These are phyloP conservation scores for Onygena corvina DNA, from an alignment of 2,329 filamentous ascomycete species.

Conservation along the genomic window DNA sequence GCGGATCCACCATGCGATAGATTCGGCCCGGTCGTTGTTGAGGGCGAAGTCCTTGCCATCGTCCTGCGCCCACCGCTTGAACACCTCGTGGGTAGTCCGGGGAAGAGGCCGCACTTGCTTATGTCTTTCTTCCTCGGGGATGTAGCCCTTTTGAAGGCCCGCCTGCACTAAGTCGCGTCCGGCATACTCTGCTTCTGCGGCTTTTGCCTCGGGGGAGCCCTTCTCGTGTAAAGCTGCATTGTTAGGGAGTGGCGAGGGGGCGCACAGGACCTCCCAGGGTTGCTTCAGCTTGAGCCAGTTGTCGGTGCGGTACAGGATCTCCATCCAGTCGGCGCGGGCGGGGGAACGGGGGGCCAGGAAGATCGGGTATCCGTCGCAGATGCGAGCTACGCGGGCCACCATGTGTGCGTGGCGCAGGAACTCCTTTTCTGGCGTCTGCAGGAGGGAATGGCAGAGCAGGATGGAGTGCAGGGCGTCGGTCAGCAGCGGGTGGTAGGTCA, in stretches of 20 bases:
- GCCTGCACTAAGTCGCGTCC: constrained; percentile 56
- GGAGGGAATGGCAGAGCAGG: constrained; percentile 64
- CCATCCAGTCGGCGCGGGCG: constrained; percentile 67
- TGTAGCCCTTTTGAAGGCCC: constrained; percentile 55
- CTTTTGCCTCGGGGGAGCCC: constrained; percentile 33
- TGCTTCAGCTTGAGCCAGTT: constrained; percentile 57
- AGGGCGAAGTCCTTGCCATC: constrained; percentile 58
- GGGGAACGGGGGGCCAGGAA: constrained; percentile 62
- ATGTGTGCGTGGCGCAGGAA: constrained; percentile 70
- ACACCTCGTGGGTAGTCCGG: constrained; percentile 17
- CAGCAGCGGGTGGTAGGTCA: constrained; percentile 71
- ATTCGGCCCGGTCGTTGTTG: constrained; percentile 55
- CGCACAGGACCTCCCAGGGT: constrained; percentile 61
- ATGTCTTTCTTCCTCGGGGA: constrained; percentile 54
- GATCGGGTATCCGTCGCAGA: constrained; percentile 68
- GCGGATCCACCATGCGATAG: constrained; percentile 57
- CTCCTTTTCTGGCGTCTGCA: constrained; percentile 67
- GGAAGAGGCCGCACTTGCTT: constrained; percentile 45
- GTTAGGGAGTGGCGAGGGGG: constrained; percentile 44
- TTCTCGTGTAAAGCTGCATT: constrained; percentile 24
- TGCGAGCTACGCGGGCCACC: constrained; percentile 59
- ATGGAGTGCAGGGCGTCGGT: constrained; percentile 67
- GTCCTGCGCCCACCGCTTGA: constrained; percentile 51
- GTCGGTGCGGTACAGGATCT: constrained; percentile 54
- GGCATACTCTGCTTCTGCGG: constrained; percentile 47